Evolutionary conservation across 495 filamentous ascomycete species (phyloP).

Genomic region (Neurospora sp.): DNA sequence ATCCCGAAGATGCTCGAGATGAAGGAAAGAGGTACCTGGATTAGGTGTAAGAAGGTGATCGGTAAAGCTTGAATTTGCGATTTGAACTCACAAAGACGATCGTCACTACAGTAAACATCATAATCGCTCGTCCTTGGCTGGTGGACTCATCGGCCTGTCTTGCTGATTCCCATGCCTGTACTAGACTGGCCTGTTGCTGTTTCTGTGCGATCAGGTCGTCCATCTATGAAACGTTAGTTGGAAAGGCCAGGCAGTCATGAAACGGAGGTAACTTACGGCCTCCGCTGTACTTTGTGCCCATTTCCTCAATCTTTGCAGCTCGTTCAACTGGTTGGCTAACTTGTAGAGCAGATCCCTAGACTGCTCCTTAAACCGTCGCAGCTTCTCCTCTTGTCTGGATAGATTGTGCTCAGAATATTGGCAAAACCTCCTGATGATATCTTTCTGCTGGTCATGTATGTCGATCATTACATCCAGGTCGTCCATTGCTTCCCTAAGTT

Average conservation of each 20-base stretch:
- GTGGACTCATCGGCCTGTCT: conserved; percentile 49
- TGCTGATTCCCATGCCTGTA: conserved; percentile 46
- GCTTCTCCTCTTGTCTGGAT: not conserved
- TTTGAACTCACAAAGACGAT: conserved; percentile 37
- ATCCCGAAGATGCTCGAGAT: conserved; percentile 27
- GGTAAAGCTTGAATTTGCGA: not conserved
- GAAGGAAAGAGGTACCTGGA: conserved; percentile 20
- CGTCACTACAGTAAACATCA: conserved; percentile 56
- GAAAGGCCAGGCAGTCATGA: not conserved
- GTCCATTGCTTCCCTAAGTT: too few relatives aligned
- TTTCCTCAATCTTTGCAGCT: conserved; percentile 18
- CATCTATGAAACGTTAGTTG: conserved; percentile 10
- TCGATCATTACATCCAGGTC: too few relatives aligned
- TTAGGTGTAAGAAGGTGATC: not conserved
- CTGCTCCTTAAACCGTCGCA: conserved; percentile 17
- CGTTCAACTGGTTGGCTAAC: conserved; percentile 11
- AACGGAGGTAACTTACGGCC: conserved; percentile 8
- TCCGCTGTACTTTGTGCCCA: conserved; percentile 18
- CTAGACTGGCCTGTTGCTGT: conserved; percentile 53
- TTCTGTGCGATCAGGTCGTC: conserved; percentile 46
- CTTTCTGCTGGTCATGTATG: conserved; percentile 42
- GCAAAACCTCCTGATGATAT: conserved; percentile 46
- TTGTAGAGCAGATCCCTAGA: conserved; percentile 12
- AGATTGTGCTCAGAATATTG: conserved; percentile 38
- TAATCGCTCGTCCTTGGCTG: conserved; percentile 47